These are phyloP conservation scores for Mortierella sp. DNA, from an alignment of 371 early-diverging fungal genomes.

Conservation along the genomic window DNA sequence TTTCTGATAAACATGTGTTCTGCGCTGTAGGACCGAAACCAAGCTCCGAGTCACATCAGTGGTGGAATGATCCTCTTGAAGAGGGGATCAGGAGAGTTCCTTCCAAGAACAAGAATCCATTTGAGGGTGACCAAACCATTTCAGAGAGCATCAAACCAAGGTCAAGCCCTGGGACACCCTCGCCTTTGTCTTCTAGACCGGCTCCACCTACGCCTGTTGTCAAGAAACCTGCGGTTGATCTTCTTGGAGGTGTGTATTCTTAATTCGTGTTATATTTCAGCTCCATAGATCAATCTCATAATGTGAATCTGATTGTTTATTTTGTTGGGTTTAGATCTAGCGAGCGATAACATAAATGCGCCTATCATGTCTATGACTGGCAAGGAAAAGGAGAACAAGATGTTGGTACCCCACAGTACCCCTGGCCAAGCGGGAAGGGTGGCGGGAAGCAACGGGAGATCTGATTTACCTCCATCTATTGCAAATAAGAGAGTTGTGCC, in stretches of 20 bases:
- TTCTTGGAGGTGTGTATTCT: constrained; percentile 36
- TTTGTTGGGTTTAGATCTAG: not conserved
- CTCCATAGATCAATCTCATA: not conserved
- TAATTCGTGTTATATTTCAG: not conserved
- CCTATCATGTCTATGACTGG: constrained; percentile 7
- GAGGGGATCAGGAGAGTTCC: constrained; percentile 23
- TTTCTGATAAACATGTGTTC: too few species aligned
- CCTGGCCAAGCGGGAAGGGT: not conserved
- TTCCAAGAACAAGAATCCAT: constrained; percentile 43
- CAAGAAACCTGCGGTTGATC: constrained; percentile 34
- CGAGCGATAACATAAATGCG: not conserved
- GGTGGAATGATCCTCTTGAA: constrained; percentile 55
- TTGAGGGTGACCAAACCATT: constrained; percentile 34
- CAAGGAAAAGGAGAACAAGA: not conserved
- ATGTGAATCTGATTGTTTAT: not conserved
- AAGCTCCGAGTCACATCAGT: constrained; percentile 53
- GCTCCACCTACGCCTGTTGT: constrained; percentile 11
- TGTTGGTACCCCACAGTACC: not conserved
- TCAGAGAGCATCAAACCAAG: constrained; percentile 2
- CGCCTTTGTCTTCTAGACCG: constrained; percentile 5
- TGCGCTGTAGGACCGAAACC: constrained; percentile 49
- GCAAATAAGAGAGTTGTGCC: constrained; percentile 19
- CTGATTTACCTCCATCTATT: not conserved
- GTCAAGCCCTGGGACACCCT: not conserved
- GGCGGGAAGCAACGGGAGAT: constrained; percentile 2